Base-by-base conservation (phyloP, 2,329 filamentous ascomycete species). In the Fusarium brachygibbosum region DNA sequence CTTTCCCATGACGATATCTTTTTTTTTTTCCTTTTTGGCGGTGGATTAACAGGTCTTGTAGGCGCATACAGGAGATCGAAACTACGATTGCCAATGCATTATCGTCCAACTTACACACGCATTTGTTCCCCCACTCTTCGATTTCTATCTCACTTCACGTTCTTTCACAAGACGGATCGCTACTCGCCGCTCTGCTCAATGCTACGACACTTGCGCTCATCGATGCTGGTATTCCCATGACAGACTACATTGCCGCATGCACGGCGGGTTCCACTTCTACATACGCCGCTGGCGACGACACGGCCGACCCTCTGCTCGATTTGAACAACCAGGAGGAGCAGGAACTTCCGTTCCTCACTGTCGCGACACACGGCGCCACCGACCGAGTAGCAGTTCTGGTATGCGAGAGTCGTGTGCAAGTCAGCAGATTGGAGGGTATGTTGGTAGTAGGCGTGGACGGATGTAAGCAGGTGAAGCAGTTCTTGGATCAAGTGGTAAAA, bases 161-260 rank as follows among this genome's bases (percentile, higher is more conserved):
- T 35, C 89, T 99, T 44, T 92, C 91, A 0, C 91, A 97, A 72
- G 96, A 99, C 78, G 96, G 96, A 29, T 94, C 92, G 1, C 86
- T 98, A 4, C 89, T 99, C 21, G 94, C 95, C 1, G 92, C 94
- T 0, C 93, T 95, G 45, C 85, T 98, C 72, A 99, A 99, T 76
- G 96, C 96, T 6, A 88, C 92, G 1, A 97, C 95, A 0, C 88
- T 99, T 14, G 96, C 96, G 0, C 88, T 98, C 23, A 91, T 98
- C 66, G 96, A 99, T 77, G 96, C 96, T 1, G 96, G 96, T 53
- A 91, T 99, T 21, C 96, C 96, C 25, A 98, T 98, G 94, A 89
- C 90, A 4, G 93, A 97, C 77, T 97, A 98, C 77, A 87, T 98
- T 4, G 90, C 90, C 23, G 93, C 94, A 8, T 97, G 93, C 80